Evolutionary conservation across 805 yeast genomes (phyloP).

Genomic region (Candida pini): DNA sequence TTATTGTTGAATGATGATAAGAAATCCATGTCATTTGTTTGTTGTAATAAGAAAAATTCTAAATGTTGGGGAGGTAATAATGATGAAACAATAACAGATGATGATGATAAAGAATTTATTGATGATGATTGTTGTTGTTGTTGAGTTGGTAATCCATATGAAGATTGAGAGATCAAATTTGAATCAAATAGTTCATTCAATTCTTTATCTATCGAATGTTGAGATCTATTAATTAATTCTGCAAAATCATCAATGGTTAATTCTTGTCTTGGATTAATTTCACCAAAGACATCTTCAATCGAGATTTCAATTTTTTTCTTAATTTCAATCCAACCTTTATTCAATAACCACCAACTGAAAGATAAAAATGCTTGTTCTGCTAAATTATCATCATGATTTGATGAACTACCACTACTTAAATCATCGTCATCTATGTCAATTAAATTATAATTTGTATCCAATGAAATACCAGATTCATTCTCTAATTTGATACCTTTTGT

Average conservation of each 20-base stretch:
- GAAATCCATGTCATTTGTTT: slow-evolving; percentile 41
- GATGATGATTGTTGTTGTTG: slow-evolving; percentile 3
- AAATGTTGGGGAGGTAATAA: slow-evolving; percentile 47
- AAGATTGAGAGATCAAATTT: slow-evolving; percentile 2
- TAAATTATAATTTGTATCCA: slow-evolving; percentile 15
- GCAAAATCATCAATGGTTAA: slow-evolving; percentile 59
- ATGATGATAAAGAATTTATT: slow-evolving; percentile 6
- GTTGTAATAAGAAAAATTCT: slow-evolving; percentile 50
- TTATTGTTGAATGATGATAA: slow-evolving; percentile 25
- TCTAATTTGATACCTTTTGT: slow-evolving; percentile 30
- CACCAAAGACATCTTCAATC: slow-evolving; percentile 57
- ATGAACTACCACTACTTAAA: slow-evolving; percentile 7
- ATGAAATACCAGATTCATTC: slow-evolving; percentile 11
- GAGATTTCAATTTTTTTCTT: slow-evolving; percentile 46
- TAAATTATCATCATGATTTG: slow-evolving; percentile 35
- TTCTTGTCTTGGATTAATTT: slow-evolving; percentile 68
- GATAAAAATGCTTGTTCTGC: slow-evolving; percentile 81
- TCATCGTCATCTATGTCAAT: slow-evolving; percentile 23
- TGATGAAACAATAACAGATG: slow-evolving; percentile 24
- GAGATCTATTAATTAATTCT: slow-evolving; percentile 34
- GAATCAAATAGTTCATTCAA: slow-evolving; percentile 4
- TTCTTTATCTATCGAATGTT: slow-evolving; percentile 20
- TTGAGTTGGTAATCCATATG: slow-evolving; percentile 1
- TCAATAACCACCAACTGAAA: slow-evolving; percentile 89
- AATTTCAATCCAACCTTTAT: slow-evolving; percentile 72